Evolutionary conservation across 208 protist genomes (phyloP).

Genomic region (Phytomonas sp.): DNA sequence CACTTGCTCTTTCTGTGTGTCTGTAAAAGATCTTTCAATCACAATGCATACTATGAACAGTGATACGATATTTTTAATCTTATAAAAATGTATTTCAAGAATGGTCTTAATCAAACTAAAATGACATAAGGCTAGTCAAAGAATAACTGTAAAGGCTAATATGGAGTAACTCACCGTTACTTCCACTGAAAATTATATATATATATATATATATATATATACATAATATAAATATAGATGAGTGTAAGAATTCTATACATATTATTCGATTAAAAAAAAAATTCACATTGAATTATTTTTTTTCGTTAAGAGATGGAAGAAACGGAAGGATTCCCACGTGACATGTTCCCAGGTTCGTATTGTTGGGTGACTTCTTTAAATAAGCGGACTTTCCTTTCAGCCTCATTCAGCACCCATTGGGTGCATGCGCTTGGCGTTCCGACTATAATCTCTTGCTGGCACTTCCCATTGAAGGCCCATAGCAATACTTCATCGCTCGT

Average conservation of each 20-base stretch:
- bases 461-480: constrained; percentile 60
- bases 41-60: not conserved
- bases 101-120: not conserved
- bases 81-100: not conserved
- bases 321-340: not conserved
- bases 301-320: not conserved
- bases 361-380: not conserved
- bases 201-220: not conserved
- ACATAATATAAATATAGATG: too few species aligned
- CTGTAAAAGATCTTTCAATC: not conserved
- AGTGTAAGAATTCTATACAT: not conserved
- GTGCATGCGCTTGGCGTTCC: constrained; percentile 72
- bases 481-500: constrained; percentile 35
- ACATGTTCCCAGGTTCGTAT: not conserved
- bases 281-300: not conserved
- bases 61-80: not conserved
- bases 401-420: constrained; percentile 30
- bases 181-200: not conserved
- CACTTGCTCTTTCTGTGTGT: not conserved
- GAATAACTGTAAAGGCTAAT: not conserved
- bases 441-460: constrained; percentile 58
- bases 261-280: not conserved
- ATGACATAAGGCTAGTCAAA: not conserved
- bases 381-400: constrained; percentile 13
- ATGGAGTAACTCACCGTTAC: not conserved